Evolutionary conservation across 1,284 basidiomycete genomes (phyloP).

Genomic region (Trichosporon inkin): DNA sequence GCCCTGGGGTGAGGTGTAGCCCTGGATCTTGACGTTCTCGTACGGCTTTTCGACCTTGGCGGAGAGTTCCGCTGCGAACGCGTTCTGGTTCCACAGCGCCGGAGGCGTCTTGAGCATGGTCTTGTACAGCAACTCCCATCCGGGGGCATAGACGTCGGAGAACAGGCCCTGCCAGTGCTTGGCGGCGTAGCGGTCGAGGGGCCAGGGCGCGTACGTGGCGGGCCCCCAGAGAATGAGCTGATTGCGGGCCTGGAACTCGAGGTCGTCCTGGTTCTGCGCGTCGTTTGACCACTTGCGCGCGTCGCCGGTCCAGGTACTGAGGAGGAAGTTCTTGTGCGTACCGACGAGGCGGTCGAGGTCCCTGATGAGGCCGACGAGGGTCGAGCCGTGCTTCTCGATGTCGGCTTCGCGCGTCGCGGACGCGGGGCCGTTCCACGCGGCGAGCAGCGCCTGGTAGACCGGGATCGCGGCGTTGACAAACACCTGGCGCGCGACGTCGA

Average conservation of each 20-base stretch:
- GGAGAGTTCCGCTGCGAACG: background rate
- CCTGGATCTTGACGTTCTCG: background rate
- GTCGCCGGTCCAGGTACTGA: constrained; percentile 51
- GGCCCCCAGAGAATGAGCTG: constrained; percentile 56
- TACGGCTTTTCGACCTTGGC: background rate
- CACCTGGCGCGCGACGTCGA: constrained; percentile 52
- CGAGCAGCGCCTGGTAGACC: constrained; percentile 32
- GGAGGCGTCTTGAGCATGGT: background rate
- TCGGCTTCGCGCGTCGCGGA: background rate
- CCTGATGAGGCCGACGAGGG: constrained; percentile 41
- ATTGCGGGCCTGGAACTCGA: constrained; percentile 53
- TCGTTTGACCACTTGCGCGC: constrained; percentile 46
- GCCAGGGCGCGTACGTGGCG: constrained; percentile 47
- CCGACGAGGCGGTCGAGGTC: constrained; percentile 51
- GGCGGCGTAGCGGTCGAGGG: constrained; percentile 47
- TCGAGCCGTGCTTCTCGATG: background rate
- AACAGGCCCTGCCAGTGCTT: constrained; percentile 55
- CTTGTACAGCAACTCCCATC: constrained; percentile 49
- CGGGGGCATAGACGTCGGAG: constrained; percentile 47
- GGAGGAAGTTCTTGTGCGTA: constrained; percentile 49
- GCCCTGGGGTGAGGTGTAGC: background rate
- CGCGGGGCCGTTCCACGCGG: constrained; percentile 8
- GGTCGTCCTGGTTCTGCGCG: background rate
- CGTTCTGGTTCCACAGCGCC: background rate
- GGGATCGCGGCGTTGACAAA: constrained; percentile 52